Evolutionary conservation across 495 filamentous ascomycete species (phyloP), one percentile per base, ranked within the genome.

Genomic region (Astrothelium subdiscretum): DNA sequence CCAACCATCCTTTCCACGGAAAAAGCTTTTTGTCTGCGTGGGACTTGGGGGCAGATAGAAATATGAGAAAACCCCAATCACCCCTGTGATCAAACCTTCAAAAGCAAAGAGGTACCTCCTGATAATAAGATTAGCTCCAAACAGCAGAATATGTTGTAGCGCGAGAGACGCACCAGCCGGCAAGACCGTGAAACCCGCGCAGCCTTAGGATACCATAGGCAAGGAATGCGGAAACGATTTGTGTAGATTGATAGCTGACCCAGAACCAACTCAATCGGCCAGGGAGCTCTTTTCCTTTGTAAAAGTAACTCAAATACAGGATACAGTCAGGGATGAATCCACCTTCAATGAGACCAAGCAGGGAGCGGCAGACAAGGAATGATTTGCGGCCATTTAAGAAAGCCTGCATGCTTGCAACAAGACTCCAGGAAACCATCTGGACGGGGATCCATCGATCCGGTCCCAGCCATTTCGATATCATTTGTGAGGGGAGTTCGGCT

Each of bases 381-480:
- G 82, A 81, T 0, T 70, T 67, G 13, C 78, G 76, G 0, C 83
- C 82, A 40, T 72, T 78, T 6, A 92, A 68, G 60, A 83, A 85
- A 15, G 87, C 84, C 71, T 92, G 87, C 57, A 76, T 80, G 22
- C 76, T 73, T 0, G 87, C 87, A 32, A 91, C 82, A 12, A 90
- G 65, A 68, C 84, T 88, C 86, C 88, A 92, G 5, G 79, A 77
- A 0, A 89, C 74, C 80, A 92, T 92, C 66, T 92, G 88, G 27
- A 85, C 73, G 0, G 89, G 90, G 61, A 94, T 92, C 87, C 89
- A 94, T 38, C 83, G 79, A 71, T 94, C 90, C 0, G 90, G 89
- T 0, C 90, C 90, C 32, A 92, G 63, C 70, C 78, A 81, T 71
- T 81, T 79, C 63, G 73, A 74, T 51, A 80, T 69, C 8, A 81